These are phyloP conservation scores for Scedosporium boydii DNA, from an alignment of 2,329 filamentous ascomycete genomes.

Conservation along the genomic window DNA sequence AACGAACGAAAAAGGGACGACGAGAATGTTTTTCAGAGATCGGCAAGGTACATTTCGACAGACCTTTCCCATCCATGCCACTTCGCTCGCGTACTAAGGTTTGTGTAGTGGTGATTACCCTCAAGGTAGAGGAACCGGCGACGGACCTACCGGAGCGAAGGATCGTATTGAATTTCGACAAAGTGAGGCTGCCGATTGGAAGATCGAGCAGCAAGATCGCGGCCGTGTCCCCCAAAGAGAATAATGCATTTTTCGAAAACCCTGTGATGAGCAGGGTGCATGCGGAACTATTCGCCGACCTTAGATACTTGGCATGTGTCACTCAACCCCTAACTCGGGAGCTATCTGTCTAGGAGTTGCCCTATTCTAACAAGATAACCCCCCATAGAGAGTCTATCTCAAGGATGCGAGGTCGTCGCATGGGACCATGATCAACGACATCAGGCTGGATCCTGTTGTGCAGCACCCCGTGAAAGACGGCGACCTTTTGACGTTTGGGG, in stretches of 20 bases:
- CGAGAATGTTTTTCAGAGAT: not conserved
- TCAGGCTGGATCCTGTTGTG: not conserved
- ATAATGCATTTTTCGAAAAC: slow-evolving; percentile 9
- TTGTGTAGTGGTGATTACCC: not conserved
- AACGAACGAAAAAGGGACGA: not conserved
- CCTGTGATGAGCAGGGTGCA: slow-evolving; percentile 9
- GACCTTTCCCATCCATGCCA: not conserved
- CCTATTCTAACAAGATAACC: not conserved
- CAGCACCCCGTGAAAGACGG: slow-evolving; percentile 2
- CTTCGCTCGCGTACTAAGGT: not conserved
- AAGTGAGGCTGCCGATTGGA: slow-evolving; percentile 4
- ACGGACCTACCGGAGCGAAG: not conserved
- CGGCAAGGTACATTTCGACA: not conserved
- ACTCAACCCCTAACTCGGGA: not conserved
- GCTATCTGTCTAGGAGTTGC: not conserved
- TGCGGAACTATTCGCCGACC: slow-evolving; percentile 6
- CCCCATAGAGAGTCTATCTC: slow-evolving; percentile 4
- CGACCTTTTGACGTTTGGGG: slow-evolving; percentile 6
- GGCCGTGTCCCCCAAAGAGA: not conserved
- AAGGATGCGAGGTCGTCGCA: slow-evolving; percentile 8
- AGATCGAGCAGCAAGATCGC: slow-evolving; percentile 6
- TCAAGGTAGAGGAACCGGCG: slow-evolving; percentile 1
- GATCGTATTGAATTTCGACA: slow-evolving; percentile 4
- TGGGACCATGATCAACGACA: slow-evolving; percentile 8
- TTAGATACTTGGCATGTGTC: slow-evolving; percentile 4